phyloP scores from a whole-genome alignment of 1,139 yeast species.

The Kodamaea plutei region DNA sequence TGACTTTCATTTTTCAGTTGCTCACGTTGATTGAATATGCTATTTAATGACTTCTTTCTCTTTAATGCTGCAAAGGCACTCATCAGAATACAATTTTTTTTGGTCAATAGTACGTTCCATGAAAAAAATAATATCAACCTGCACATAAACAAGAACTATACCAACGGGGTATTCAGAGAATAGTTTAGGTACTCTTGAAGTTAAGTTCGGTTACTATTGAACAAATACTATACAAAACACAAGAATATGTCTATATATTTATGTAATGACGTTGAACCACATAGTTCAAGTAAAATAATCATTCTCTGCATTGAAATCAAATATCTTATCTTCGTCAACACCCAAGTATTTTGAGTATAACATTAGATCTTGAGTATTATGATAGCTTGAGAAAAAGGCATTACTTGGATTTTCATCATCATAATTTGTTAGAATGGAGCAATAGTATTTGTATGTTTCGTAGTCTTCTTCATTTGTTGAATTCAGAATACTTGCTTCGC shows the following conservation, averaged over 20 bases:
- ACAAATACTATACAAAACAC: no score
- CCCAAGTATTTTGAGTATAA: constrained; percentile 27
- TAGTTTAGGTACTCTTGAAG: no score
- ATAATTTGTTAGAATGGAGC: constrained; percentile 9
- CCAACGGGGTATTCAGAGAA: no score
- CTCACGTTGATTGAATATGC: no score
- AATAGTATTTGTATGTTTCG: constrained; percentile 16
- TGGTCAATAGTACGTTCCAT: no score
- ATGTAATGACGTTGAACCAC: no score
- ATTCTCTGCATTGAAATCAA: constrained; percentile 26
- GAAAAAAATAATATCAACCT: no score
- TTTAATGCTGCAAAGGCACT: constrained; percentile 55
- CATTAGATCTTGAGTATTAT: constrained; percentile 16
- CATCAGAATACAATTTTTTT: constrained; percentile 22
- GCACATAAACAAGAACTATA: no score
- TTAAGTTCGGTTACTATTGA: no score
- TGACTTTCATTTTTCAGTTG: no score
- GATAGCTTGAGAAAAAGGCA: constrained; percentile 1
- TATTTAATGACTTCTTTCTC: constrained; percentile 15
- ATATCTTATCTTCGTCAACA: constrained; percentile 20
- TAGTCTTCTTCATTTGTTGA: constrained; percentile 14
- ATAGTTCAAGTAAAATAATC: constrained; percentile 25
- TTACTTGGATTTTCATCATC: constrained; percentile 1
- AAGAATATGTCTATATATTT: no score
- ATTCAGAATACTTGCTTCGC: neutral